Evolutionary conservation across 2,329 filamentous ascomycete species (phyloP).

Genomic region (Hypoxylon sp.): DNA sequence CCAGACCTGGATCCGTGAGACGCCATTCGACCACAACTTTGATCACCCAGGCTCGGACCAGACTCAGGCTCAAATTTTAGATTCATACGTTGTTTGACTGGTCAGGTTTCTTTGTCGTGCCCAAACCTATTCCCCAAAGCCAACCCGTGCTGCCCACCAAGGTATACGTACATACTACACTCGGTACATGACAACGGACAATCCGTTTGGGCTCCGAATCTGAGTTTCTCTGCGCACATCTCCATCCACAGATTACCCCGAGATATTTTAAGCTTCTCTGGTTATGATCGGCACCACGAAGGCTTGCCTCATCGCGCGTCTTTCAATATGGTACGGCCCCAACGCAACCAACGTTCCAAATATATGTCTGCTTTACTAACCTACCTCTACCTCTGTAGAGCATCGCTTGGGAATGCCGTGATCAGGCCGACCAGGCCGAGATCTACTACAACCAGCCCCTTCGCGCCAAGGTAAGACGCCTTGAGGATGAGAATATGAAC

Average conservation of each 20-base stretch:
- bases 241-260: not conserved
- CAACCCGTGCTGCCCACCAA: slow-evolving; percentile 1
- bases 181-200: not conserved
- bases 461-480: slow-evolving; percentile 62
- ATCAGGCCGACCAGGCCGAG: slow-evolving; percentile 67
- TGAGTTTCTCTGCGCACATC: not conserved
- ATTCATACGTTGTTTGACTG: slow-evolving; percentile 8
- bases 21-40: not conserved
- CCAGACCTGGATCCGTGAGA: not conserved
- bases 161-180: not conserved
- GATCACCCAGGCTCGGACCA: slow-evolving; percentile 1
- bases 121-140: not conserved
- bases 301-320: slow-evolving; percentile 13
- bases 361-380: slow-evolving; percentile 15
- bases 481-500: slow-evolving; percentile 64
- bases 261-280: slow-evolving; percentile 2
- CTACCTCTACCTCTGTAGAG: slow-evolving; percentile 10
- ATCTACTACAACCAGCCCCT: slow-evolving; percentile 64
- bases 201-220: not conserved
- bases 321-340: slow-evolving; percentile 39
- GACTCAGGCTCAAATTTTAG: slow-evolving; percentile 9
- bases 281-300: slow-evolving; percentile 27
- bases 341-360: not conserved
- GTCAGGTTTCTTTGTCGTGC: slow-evolving; percentile 20
- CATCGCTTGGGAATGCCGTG: slow-evolving; percentile 65